A percentile compares a stretch with the other conserved stretches of the same genome.
phyloP scores from a whole-genome alignment of 2,329 filamentous ascomycete species.

The Amesomyces nigricolor region DNA sequence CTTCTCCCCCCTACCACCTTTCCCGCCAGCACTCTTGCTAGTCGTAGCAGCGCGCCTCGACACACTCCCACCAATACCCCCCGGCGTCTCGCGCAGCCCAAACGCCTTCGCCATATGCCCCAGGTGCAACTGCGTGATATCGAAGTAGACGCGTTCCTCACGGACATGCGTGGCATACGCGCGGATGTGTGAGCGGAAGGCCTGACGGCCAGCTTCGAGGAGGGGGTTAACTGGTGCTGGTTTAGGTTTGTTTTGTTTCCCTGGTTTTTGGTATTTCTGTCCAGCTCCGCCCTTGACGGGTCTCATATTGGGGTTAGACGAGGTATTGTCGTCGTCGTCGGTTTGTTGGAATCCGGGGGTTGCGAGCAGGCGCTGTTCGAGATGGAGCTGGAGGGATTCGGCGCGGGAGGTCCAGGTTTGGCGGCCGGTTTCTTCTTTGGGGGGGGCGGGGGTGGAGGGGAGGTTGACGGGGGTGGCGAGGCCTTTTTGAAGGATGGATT shows the following conservation, averaged over 20 bases:
- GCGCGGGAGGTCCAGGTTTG: constrained; percentile 40
- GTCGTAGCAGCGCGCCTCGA: constrained; percentile 36
- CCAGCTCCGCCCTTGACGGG: constrained; percentile 15
- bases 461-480: constrained; percentile 56
- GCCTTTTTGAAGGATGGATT: constrained; percentile 58
- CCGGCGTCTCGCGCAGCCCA: constrained; percentile 79
- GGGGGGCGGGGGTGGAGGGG: constrained; percentile 48
- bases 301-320: constrained; percentile 16
- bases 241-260: constrained; percentile 27
- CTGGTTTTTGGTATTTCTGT: no score
- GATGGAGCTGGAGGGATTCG: constrained; percentile 53
- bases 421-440: constrained; percentile 45
- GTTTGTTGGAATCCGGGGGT: constrained; percentile 8
- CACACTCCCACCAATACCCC: constrained; percentile 64
- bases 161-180: constrained; percentile 93
- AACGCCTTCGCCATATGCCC: constrained; percentile 94
- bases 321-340: constrained; percentile 11
- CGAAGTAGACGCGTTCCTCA: constrained; percentile 78
- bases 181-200: constrained; percentile 85
- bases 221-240: constrained; percentile 46
- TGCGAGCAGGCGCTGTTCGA: constrained; percentile 53
- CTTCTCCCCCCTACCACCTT: constrained; percentile 20
- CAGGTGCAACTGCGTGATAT: constrained; percentile 84
- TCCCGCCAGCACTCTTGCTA: constrained; percentile 31
- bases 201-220: constrained; percentile 75